Conservation (phyloP, 176 grass and related monocot genomes). For the Carex cristatella region DNA sequence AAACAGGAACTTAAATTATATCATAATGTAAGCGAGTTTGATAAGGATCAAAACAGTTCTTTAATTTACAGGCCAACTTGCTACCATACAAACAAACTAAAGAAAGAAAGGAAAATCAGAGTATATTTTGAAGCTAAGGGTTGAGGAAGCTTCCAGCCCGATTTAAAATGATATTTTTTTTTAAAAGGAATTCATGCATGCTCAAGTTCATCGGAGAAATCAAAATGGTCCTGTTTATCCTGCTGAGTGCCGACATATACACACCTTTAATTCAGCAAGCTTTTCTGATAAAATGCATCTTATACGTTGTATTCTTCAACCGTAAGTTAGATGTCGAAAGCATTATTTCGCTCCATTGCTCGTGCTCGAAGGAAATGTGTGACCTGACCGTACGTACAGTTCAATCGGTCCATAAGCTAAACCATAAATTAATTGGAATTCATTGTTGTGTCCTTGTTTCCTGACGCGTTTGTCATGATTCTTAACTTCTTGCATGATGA, state of each 20-base stretch:
- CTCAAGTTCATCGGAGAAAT: not conserved
- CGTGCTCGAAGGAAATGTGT: not conserved
- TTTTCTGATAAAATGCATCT: conserved; percentile 11
- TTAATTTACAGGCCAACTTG: not conserved
- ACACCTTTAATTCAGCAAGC: not conserved
- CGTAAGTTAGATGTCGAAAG: not conserved
- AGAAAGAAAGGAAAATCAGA: not conserved
- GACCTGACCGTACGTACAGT: not conserved
- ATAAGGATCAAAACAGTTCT: not conserved
- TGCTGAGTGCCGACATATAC: not conserved
- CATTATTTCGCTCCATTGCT: not conserved
- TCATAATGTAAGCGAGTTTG: not conserved
- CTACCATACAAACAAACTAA: not conserved
- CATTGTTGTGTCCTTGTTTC: not conserved
- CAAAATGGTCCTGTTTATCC: not conserved
- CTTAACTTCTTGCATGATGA: conserved; percentile 31
- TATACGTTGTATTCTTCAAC: not conserved
- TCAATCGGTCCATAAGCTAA: not conserved
- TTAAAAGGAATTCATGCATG: not conserved
- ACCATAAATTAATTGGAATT: not conserved
- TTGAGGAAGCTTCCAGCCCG: not conserved
- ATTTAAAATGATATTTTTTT: not conserved
- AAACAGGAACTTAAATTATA: not conserved
- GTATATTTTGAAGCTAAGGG: not conserved
- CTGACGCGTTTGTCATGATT: conserved; percentile 22